Evolutionary conservation across 179 eudicot species (phyloP), one percentile per base, ranked within the genome.

Genomic region (Pouteria campechiana): DNA sequence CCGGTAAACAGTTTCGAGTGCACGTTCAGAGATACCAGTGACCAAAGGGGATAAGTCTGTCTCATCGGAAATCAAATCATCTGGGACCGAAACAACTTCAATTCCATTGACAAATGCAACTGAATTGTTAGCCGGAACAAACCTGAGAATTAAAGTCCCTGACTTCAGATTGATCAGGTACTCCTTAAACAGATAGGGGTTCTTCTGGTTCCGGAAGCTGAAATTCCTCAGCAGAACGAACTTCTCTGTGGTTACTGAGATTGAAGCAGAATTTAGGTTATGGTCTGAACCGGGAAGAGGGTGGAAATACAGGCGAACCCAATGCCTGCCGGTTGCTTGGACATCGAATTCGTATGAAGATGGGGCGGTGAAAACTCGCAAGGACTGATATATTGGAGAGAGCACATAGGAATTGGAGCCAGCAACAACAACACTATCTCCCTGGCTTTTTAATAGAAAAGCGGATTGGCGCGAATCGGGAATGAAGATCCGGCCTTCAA

Each of bases 21-120:
- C 83, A 13, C 27, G 61, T 30, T 50, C 64, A 16, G 65, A 60
- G 23, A 79, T 64, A 55, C 87, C 93, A 40, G 78, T 56, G 17
- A 44, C 54, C 15, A 58, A 47, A 37, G 73, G 84, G 28, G 56
- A 18, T 35, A 48, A n/a, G n/a, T n/a, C n/a, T 22, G 80, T 83
- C 40, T 72, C 71, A 31, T 75, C 74, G 46, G 83, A 81, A 17
- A 83, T 18, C 49, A 83, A 43, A 13, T 32, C 55, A 50, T 70
- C 72, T 1, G 88, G 93, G 41, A 75, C 38, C 2, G 93, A 82
- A 19, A 82, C 83, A 65, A 82, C 70, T 58, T 82, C 88, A 55
- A 82, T 82, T 4, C 77, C 88, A 41, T 79, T 82, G 16, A 79
- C 64, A 61, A 79, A 82, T 30, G 81, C 93, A n/a, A 68, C 57